A percentile compares a stretch with the other conserved stretches of the same genome.
Evolutionary conservation across 768 basidiomycete genomes (phyloP).

Genomic region (Lactifluus rugatus): DNA sequence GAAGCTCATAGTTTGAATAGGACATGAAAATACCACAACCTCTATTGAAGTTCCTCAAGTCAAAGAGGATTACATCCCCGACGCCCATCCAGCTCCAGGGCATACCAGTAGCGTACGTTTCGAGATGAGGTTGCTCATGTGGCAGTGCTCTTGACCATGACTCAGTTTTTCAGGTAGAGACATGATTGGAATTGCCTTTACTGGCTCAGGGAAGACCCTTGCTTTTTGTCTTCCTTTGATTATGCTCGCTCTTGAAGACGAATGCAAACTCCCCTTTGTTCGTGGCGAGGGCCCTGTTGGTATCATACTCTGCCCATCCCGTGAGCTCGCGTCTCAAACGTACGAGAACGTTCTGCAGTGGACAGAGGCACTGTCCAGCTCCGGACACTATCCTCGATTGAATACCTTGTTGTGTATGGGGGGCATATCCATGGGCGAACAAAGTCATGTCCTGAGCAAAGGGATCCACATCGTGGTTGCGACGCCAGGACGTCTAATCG

Average conservation of each 20-base stretch:
- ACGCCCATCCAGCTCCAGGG: constrained; percentile 98
- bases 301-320: constrained; percentile 90
- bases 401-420: constrained; percentile 92
- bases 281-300: constrained; percentile 97
- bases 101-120: constrained; percentile 81
- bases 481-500: constrained; percentile 92
- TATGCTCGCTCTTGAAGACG: constrained; percentile 93
- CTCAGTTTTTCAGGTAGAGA: constrained; percentile 87
- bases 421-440: constrained; percentile 98
- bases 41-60: constrained; percentile 72
- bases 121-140: not conserved
- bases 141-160: constrained; percentile 9
- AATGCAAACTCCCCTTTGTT: constrained; percentile 78
- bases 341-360: constrained; percentile 89
- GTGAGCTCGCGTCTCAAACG: constrained; percentile 94
- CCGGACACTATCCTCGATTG: constrained; percentile 72
- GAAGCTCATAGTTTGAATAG: constrained; percentile 30
- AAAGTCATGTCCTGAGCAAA: constrained; percentile 80
- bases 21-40: constrained; percentile 98
- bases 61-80: constrained; percentile 75
- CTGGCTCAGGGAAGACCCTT: constrained; percentile 98
- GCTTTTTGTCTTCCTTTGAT: constrained; percentile 96
- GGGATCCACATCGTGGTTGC: constrained; percentile 95
- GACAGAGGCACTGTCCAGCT: constrained; percentile 73
- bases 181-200: constrained; percentile 98